Conservation (phyloP, 257 asterid species). For the Jacaranda mimosifolia region DNA sequence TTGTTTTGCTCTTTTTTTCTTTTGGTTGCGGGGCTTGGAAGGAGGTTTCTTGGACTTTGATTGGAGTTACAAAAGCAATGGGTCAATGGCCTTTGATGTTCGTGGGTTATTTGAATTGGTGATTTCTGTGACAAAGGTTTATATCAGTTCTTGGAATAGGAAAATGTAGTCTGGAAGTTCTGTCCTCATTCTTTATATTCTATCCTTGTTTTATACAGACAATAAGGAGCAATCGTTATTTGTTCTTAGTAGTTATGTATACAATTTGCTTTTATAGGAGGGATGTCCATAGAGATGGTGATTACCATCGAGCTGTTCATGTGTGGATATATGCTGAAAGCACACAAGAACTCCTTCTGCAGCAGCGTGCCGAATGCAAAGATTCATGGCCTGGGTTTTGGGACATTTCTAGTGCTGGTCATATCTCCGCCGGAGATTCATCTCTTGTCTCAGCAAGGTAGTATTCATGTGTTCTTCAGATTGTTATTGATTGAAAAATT, state of each 20-base stretch:
- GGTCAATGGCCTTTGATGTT: not conserved
- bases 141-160: not conserved
- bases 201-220: not conserved
- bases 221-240: not conserved
- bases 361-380: slow-evolving; percentile 83
- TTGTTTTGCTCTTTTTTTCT: too few relatives aligned
- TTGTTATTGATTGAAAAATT: slow-evolving; percentile 17
- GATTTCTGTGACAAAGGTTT: slow-evolving; percentile 3
- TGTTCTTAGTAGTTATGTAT: slow-evolving; percentile 15
- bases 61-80: not conserved
- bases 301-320: slow-evolving; percentile 94
- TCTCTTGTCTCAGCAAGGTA: slow-evolving; percentile 89
- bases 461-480: slow-evolving; percentile 17
- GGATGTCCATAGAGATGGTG: slow-evolving; percentile 87
- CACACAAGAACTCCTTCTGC: slow-evolving; percentile 84
- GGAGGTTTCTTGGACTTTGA: not conserved
- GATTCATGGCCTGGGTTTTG: slow-evolving; percentile 97
- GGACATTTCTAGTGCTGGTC: slow-evolving; percentile 99
- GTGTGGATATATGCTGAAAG: slow-evolving; percentile 92
- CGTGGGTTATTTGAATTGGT: not conserved
- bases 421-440: slow-evolving; percentile 96
- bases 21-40: not conserved
- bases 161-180: not conserved
- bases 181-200: not conserved
- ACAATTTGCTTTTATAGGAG: slow-evolving; percentile 52